Evolutionary conservation across 306 rosid genomes (phyloP), one percentile per base, ranked within the genome.

Genomic region (Canavalia ensiformis): DNA sequence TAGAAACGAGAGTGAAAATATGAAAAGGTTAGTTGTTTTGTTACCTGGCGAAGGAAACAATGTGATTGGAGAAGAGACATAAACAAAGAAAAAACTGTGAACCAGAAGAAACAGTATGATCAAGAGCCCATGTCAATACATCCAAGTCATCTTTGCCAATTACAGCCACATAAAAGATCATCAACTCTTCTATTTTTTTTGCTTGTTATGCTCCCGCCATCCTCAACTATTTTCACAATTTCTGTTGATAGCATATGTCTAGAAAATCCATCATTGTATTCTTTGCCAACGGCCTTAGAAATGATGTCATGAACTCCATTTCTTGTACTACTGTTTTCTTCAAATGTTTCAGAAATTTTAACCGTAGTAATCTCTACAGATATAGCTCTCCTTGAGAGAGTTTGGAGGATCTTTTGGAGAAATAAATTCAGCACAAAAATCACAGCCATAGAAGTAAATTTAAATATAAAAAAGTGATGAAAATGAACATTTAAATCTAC

Each of bases 21-120:
- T 11, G 11, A 13, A 18, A 7, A 29, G 69, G 34, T 2, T 8
- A 10, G 12, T 4, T 70, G 41, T 37, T 37, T 2, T 37, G 7
- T 78, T 89, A 91, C 98, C 97, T 72, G 97, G 97, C 3, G 97
- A 90, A 52, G 90, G 91, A 75, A 92, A 84, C 83, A 68, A 77
- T 47, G 95, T 89, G 73, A 92, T 69, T 0, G 94, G 89, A 72
- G 94, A 86, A 77, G 87, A 90, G 41, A 94, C 91, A 83, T 94
- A 94, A 63, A 92, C 76, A 54, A 94, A 18, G 97, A 87, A 86
- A 90, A 79, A 94, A 86, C 8, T 87, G 52, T 68, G 93, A 50
- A 78, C 87, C 88, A 0, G 91, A 87, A 6, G 90, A 83, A 69
- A 84, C 90, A 50, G 88, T 90, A 84, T 91, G 92, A 80, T 89